Conservation (phyloP, 805 yeast genomes). For the Sungouiozyma intestinalis region DNA sequence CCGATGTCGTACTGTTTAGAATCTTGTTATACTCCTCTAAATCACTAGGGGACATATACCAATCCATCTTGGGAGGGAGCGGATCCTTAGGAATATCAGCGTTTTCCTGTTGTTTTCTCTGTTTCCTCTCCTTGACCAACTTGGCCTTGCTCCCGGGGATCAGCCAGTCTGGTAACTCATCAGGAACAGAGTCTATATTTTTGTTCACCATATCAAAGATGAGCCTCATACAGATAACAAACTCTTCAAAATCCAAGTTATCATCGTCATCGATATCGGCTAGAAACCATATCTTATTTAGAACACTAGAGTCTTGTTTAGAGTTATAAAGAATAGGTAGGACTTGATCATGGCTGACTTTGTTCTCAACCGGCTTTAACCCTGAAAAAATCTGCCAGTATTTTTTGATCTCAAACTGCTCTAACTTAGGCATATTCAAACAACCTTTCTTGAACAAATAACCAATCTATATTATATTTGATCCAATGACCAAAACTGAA, state of each 20-base stretch:
- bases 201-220: constrained; percentile 88
- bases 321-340: constrained; percentile 83
- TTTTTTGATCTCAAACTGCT: constrained; percentile 92
- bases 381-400: constrained; percentile 97
- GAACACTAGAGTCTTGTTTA: constrained; percentile 63
- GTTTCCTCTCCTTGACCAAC: constrained; percentile 72
- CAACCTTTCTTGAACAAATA: too few relatives aligned
- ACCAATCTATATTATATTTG: too few relatives aligned
- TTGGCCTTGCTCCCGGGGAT: constrained; percentile 85
- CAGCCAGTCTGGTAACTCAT: constrained; percentile 78
- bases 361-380: constrained; percentile 68
- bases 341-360: constrained; percentile 76
- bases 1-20: constrained; percentile 40
- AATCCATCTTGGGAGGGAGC: constrained; percentile 47
- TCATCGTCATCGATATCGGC: constrained; percentile 93
- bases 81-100: constrained; percentile 17
- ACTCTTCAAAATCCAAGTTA: constrained; percentile 88
- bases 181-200: constrained; percentile 49
- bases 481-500: too few relatives aligned
- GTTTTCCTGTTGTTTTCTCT: constrained; percentile 33
- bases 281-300: constrained; percentile 81
- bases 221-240: constrained; percentile 93
- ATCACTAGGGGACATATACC: constrained; percentile 94
- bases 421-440: constrained; percentile 51
- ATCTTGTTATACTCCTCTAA: constrained; percentile 67